Evolutionary conservation across 2,329 filamentous ascomycete genomes (phyloP).

Genomic region (Aureobasidium sp.): DNA sequence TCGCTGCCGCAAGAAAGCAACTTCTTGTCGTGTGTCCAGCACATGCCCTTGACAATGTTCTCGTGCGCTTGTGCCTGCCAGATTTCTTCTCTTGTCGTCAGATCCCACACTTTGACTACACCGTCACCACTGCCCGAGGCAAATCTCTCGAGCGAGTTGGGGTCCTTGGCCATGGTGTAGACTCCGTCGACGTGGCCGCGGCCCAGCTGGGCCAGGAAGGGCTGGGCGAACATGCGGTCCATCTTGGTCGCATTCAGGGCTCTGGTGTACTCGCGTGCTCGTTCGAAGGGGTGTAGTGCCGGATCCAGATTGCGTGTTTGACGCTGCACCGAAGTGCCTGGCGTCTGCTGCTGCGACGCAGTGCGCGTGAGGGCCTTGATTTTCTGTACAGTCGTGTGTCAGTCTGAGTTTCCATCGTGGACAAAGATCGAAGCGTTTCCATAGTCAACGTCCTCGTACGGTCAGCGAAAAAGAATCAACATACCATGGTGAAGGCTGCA

Average conservation of each 20-base stretch:
- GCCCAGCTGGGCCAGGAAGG: slow-evolving; percentile 81
- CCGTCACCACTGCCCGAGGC: slow-evolving; percentile 87
- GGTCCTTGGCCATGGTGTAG: slow-evolving; percentile 44
- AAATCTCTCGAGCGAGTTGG: slow-evolving; percentile 40
- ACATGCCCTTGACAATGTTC: slow-evolving; percentile 85
- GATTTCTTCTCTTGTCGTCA: slow-evolving; percentile 63
- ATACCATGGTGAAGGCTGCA: slow-evolving; percentile 7
- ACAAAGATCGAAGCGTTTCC: too few relatives aligned
- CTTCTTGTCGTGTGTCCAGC: slow-evolving; percentile 80
- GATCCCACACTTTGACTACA: slow-evolving; percentile 87
- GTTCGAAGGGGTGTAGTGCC: slow-evolving; percentile 81
- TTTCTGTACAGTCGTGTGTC: slow-evolving; percentile 37
- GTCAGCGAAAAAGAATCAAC: background rate
- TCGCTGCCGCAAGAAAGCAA: slow-evolving; percentile 83
- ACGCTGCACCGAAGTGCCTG: slow-evolving; percentile 59
- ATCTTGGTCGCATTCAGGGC: slow-evolving; percentile 82
- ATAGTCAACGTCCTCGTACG: too few relatives aligned
- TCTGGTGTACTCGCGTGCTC: slow-evolving; percentile 76
- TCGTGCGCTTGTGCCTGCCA: slow-evolving; percentile 81
- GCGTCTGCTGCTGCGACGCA: slow-evolving; percentile 56
- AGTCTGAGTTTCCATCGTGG: background rate
- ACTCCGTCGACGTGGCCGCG: slow-evolving; percentile 84
- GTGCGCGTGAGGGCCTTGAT: slow-evolving; percentile 62
- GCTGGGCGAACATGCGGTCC: slow-evolving; percentile 82
- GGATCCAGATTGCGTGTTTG: slow-evolving; percentile 70